Evolutionary conservation across 177 flowering plant genomes (phyloP).

Genomic region (Vitis hybrid): DNA sequence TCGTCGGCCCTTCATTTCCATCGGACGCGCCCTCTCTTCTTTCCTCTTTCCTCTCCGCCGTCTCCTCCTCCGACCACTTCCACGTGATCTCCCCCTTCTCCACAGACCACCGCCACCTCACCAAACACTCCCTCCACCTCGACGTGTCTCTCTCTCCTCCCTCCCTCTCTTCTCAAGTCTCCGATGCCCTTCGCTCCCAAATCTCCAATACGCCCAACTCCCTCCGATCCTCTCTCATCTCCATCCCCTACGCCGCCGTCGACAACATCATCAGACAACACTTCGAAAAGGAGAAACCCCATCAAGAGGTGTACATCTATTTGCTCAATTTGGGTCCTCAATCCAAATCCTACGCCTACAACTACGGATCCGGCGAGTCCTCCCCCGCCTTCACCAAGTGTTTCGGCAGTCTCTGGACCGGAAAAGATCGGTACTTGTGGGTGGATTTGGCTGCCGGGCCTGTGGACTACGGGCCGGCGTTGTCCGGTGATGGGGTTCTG

Average conservation of each 20-base stretch:
- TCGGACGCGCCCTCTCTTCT: conserved; percentile 27
- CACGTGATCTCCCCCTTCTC: conserved; percentile 29
- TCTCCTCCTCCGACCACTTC: conserved; percentile 26
- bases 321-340: conserved; percentile 55
- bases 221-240: conserved; percentile 51
- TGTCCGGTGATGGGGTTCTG: conserved; percentile 90
- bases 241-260: conserved; percentile 44
- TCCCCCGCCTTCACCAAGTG: conserved; percentile 68
- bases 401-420: conserved; percentile 74
- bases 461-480: conserved; percentile 85
- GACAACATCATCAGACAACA: conserved; percentile 50
- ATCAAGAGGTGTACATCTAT: conserved; percentile 51
- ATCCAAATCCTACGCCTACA: conserved; percentile 67
- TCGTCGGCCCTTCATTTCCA: conserved; percentile 37
- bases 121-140: conserved; percentile 53
- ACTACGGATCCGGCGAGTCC: conserved; percentile 46
- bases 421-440: conserved; percentile 82
- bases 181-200: conserved; percentile 36
- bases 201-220: conserved; percentile 38
- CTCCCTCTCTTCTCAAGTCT: conserved; percentile 41
- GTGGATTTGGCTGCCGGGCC: conserved; percentile 91
- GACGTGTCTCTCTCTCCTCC: conserved; percentile 40
- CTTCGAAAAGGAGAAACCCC: conserved; percentile 54
- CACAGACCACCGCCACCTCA: background rate
- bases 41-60: conserved; percentile 29